These are phyloP conservation scores for Kwoniella sp. DNA, from an alignment of 768 basidiomycete species.

Conservation along the genomic window DNA sequence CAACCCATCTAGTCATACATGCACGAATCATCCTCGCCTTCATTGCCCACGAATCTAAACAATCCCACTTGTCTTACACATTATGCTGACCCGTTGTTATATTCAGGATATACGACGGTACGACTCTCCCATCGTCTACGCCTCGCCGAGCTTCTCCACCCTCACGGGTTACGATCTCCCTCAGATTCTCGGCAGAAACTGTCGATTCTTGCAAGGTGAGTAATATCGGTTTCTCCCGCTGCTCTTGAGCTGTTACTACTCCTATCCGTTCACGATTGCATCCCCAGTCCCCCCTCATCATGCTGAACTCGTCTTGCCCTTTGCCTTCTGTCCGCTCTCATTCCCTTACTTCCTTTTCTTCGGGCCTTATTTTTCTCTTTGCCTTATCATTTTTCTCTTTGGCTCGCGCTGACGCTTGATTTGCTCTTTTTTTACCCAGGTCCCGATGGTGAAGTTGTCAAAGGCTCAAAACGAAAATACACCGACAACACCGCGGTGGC, in stretches of 20 bases:
- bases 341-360: background rate
- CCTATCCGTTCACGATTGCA: too few relatives aligned
- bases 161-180: constrained; percentile 58
- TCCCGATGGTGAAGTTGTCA: constrained; percentile 64
- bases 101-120: constrained; percentile 68
- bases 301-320: too few relatives aligned
- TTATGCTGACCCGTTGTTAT: background rate
- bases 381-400: background rate
- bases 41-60: too few relatives aligned
- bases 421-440: constrained; percentile 60
- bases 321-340: background rate
- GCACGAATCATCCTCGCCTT: background rate
- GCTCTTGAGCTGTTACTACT: too few relatives aligned
- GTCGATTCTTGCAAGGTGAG: constrained; percentile 59
- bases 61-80: too few relatives aligned
- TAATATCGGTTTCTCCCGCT: too few relatives aligned
- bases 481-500: constrained; percentile 70
- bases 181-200: constrained; percentile 86
- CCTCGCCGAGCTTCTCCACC: constrained; percentile 76
- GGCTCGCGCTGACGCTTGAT: constrained; percentile 62
- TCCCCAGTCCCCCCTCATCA: too few relatives aligned
- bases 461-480: constrained; percentile 63
- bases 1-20: too few relatives aligned
- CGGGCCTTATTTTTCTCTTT: background rate
- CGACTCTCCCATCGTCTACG: constrained; percentile 88